These are phyloP conservation scores for Ophiostoma angusticollis DNA, from an alignment of 2,329 filamentous ascomycete genomes.

Conservation along the genomic window DNA sequence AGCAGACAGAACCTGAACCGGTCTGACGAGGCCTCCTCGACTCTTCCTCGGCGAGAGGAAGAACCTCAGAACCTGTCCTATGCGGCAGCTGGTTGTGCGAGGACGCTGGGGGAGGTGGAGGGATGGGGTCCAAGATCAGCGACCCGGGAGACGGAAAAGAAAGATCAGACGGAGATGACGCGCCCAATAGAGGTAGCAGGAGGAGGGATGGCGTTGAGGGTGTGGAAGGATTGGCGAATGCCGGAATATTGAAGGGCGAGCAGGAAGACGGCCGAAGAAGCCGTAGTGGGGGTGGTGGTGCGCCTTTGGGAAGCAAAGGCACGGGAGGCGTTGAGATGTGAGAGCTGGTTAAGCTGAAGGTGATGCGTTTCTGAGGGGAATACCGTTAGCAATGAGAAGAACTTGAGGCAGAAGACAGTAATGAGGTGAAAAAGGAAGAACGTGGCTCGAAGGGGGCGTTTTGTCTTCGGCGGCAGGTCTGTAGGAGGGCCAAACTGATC, in stretches of 20 bases:
- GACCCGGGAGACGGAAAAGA: constrained; percentile 33
- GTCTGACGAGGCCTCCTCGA: constrained; percentile 96
- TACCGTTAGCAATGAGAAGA: too few species aligned
- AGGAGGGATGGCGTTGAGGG: constrained; percentile 53
- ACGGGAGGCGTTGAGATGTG: constrained; percentile 9
- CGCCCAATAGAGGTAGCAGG: constrained; percentile 38
- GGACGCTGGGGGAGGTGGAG: constrained; percentile 40
- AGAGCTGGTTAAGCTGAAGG: not conserved
- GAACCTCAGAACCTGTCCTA: constrained; percentile 96
- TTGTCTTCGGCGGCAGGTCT: too few species aligned
- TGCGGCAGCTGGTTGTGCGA: constrained; percentile 90
- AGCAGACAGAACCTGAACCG: constrained; percentile 80
- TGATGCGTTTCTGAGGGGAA: too few species aligned
- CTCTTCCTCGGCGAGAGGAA: constrained; percentile 99
- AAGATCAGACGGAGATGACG: constrained; percentile 21
- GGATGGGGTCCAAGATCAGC: constrained; percentile 36
- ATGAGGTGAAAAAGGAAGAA: too few species aligned
- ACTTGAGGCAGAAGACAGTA: too few species aligned
- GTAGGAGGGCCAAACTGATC: too few species aligned
- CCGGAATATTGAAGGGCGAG: constrained; percentile 60
- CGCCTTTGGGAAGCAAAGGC: constrained; percentile 63
- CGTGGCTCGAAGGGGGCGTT: too few species aligned
- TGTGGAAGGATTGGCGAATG: constrained; percentile 50
- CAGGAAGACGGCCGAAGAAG: constrained; percentile 47
- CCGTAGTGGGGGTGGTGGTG: constrained; percentile 37